Evolutionary conservation across 106 monocot genomes (phyloP).

Genomic region (Alisma plantagoaquatica): DNA sequence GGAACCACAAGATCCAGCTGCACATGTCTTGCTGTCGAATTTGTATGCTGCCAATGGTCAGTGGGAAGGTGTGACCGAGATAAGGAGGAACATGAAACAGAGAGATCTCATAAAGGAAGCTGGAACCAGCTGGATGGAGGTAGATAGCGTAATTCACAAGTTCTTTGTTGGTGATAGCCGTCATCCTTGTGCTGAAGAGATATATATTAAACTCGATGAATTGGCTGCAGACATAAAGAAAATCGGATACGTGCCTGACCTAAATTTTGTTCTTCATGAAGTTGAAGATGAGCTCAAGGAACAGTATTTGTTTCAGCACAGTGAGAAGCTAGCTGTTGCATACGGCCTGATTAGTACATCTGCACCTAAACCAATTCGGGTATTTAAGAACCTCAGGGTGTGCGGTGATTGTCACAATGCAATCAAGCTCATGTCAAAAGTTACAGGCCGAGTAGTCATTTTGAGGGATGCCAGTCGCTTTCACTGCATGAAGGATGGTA

Average conservation of each 20-base stretch:
- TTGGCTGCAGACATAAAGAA: slow-evolving; percentile 42
- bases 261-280: slow-evolving; percentile 59
- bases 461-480: slow-evolving; percentile 52
- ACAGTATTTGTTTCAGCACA: slow-evolving; percentile 56
- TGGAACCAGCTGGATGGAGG: slow-evolving; percentile 78
- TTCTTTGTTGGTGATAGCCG: slow-evolving; percentile 53
- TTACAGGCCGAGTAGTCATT: slow-evolving; percentile 28
- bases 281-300: slow-evolving; percentile 55
- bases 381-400: slow-evolving; percentile 72
- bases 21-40: slow-evolving; percentile 72
- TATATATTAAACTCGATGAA: slow-evolving; percentile 40
- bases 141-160: slow-evolving; percentile 35
- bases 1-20: slow-evolving; percentile 59
- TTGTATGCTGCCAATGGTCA: slow-evolving; percentile 42
- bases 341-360: slow-evolving; percentile 62
- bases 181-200: slow-evolving; percentile 40
- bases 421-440: slow-evolving; percentile 42
- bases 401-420: slow-evolving; percentile 67
- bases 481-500: slow-evolving; percentile 37
- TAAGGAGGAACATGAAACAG: slow-evolving; percentile 67
- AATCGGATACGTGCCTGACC: slow-evolving; percentile 55
- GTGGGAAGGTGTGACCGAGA: slow-evolving; percentile 52
- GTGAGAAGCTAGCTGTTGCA: slow-evolving; percentile 76
- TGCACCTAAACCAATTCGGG: slow-evolving; percentile 37
- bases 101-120: slow-evolving; percentile 53